Conservation (phyloP, 2,329 filamentous ascomycete genomes). For the Intubia oerlemansii region DNA sequence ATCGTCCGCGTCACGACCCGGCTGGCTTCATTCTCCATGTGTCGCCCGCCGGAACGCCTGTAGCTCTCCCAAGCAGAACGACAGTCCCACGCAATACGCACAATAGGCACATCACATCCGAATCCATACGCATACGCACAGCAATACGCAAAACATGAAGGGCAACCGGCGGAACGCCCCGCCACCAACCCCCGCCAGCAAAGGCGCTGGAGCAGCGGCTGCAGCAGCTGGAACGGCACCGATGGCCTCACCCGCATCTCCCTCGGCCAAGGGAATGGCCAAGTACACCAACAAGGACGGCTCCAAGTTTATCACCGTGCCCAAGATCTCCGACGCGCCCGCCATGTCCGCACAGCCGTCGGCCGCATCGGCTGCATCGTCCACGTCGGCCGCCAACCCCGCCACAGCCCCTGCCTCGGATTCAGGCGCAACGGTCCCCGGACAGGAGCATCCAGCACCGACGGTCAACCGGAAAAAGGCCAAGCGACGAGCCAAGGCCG, state of each 20-base stretch:
- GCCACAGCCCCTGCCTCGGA: conserved; percentile 17
- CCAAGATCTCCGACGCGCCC: conserved; percentile 22
- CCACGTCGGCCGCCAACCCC: conserved; percentile 25
- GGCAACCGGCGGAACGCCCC: conserved; percentile 13
- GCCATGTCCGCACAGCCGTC: too few relatives aligned
- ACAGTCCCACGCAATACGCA: too few relatives aligned
- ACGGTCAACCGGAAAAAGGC: conserved; percentile 82
- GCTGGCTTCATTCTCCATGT: too few relatives aligned
- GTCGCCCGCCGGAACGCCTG: too few relatives aligned
- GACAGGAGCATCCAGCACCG: conserved; percentile 2
- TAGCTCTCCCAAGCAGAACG: too few relatives aligned
- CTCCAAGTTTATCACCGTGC: conserved; percentile 46
- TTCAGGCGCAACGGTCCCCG: too few relatives aligned
- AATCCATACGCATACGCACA: neutral
- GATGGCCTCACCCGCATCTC: conserved; percentile 21
- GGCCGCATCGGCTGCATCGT: too few relatives aligned
- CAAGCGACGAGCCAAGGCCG: conserved; percentile 75
- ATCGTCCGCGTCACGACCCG: too few relatives aligned
- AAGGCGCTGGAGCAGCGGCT: neutral
- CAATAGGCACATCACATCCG: too few relatives aligned
- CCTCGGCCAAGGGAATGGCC: conserved; percentile 28
- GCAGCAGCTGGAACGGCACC: conserved; percentile 1
- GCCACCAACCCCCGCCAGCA: conserved; percentile 5
- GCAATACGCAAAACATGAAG: conserved; percentile 11
- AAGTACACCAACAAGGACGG: conserved; percentile 49